These are phyloP conservation scores for Bassia scoparia DNA, from an alignment of 148 eudicot genomes.

Conservation along the genomic window DNA sequence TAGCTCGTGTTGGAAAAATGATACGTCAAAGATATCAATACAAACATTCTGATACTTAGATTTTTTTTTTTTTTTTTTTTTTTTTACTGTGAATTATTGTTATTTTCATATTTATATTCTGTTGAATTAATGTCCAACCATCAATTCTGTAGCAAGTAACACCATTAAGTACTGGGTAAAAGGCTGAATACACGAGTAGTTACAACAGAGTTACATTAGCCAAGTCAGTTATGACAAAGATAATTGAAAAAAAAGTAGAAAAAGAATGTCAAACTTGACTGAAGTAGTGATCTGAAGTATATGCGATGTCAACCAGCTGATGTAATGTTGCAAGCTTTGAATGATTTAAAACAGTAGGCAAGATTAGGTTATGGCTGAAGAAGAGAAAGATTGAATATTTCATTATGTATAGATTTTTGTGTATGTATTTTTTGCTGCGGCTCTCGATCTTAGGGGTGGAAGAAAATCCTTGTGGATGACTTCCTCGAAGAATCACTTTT, in stretches of 20 bases:
- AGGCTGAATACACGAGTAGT: not conserved
- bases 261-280: not conserved
- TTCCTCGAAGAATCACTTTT: too few species aligned
- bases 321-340: too few species aligned
- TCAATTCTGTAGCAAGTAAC: not conserved
- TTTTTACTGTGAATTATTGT: not conserved
- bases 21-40: conserved; percentile 1
- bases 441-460: too few species aligned
- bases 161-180: not conserved
- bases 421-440: too few species aligned
- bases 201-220: not conserved
- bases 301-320: too few species aligned
- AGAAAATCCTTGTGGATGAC: too few species aligned
- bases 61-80: too few species aligned
- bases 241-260: not conserved
- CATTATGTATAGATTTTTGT: too few species aligned
- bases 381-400: too few species aligned
- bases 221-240: not conserved
- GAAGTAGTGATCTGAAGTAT: too few species aligned
- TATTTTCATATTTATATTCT: not conserved
- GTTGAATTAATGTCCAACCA: not conserved
- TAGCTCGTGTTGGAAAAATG: not conserved
- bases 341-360: too few species aligned
- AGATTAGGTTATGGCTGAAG: too few species aligned
- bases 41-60: not conserved